Base-by-base conservation (phyloP, 1,139 yeast species). In the Hyphopichia burtonii region DNA sequence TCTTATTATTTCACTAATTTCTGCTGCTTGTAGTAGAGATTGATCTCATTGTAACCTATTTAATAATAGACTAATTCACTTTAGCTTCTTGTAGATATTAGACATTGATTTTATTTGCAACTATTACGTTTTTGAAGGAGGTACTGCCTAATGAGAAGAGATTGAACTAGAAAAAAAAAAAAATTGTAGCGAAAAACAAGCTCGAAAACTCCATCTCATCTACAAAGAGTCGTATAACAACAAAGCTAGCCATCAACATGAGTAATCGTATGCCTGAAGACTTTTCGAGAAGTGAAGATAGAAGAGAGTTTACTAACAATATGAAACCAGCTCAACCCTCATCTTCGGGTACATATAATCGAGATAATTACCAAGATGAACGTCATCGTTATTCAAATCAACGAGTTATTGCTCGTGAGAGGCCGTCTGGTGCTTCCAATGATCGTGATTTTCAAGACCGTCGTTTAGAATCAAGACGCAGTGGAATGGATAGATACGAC, bases 391-490 rank as follows among this genome's bases (percentile, higher is more conserved):
- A 15, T 6, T 14, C 19, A 2, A 20, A 23, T 7, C 28, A 37
- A 14, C 25, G 40, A 9, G 15, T 22, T 6, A 9, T 11, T 23
- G 40, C 40, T 23, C 18, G 40, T 11, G 40, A 38, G 14, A 22
- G 40, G n/a, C 30, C 25, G 9, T n/a, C 18, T 14, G 38, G 25
- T 4, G 31, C 30, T 6, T n/a, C 32, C 10, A 4, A 2, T 16
- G 40, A 38, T 27, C 32, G 40, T 18, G 40, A 38, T 27, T 28
- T 18, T 7, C 30, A 32, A 31, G 40, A 38, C 14, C 20, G 31
- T 14, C 20, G 40, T 18, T 34, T 38, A 3, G 40, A 38, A 8
- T n/a, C 22, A 8, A 38, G 36, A 16, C 22, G 40, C 10, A 16
- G n/a, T 17, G 34, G 34, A 10, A 31, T 4, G 4, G 38, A 28